These are phyloP conservation scores for Scutellaria galericulata DNA, from an alignment of 257 asterid species.

Conservation along the genomic window DNA sequence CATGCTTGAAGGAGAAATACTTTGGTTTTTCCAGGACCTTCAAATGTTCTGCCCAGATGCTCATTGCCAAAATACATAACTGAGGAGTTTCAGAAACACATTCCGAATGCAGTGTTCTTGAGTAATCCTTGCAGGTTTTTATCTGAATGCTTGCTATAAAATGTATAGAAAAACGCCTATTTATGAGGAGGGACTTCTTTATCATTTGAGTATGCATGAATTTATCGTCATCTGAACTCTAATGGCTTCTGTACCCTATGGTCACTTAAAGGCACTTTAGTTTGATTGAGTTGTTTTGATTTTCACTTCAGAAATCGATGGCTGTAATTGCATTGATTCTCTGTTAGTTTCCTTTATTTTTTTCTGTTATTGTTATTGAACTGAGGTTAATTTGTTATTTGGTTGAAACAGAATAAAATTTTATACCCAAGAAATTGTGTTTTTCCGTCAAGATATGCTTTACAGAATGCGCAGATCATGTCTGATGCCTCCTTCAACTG, in stretches of 20 bases:
- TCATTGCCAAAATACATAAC: slow-evolving; percentile 80
- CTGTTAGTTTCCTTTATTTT: not conserved
- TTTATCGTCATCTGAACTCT: slow-evolving; percentile 26
- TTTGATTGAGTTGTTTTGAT: slow-evolving; percentile 3
- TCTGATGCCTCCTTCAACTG: slow-evolving; percentile 83
- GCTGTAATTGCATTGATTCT: not conserved
- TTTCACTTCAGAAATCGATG: slow-evolving; percentile 14
- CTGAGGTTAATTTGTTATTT: slow-evolving; percentile 27
- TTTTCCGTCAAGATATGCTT: slow-evolving; percentile 94
- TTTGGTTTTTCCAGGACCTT: slow-evolving; percentile 71
- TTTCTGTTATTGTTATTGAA: not conserved
- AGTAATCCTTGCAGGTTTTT: slow-evolving; percentile 96
- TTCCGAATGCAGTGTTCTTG: slow-evolving; percentile 75
- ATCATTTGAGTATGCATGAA: slow-evolving; percentile 9
- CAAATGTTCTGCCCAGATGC: slow-evolving; percentile 84
- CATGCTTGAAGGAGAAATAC: slow-evolving; percentile 22
- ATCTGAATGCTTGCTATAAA: slow-evolving; percentile 27
- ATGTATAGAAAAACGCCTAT: slow-evolving; percentile 3
- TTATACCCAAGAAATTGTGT: slow-evolving; percentile 89
- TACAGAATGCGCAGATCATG: slow-evolving; percentile 95
- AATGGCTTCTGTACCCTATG: slow-evolving; percentile 20
- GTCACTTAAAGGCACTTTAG: slow-evolving; percentile 23
- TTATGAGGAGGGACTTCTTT: slow-evolving; percentile 3
- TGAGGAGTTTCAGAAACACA: slow-evolving; percentile 72
- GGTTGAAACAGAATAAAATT: slow-evolving; percentile 73